phyloP scores from a whole-genome alignment of 2,329 filamentous ascomycete genomes.

The Bipolaris bicolor region DNA sequence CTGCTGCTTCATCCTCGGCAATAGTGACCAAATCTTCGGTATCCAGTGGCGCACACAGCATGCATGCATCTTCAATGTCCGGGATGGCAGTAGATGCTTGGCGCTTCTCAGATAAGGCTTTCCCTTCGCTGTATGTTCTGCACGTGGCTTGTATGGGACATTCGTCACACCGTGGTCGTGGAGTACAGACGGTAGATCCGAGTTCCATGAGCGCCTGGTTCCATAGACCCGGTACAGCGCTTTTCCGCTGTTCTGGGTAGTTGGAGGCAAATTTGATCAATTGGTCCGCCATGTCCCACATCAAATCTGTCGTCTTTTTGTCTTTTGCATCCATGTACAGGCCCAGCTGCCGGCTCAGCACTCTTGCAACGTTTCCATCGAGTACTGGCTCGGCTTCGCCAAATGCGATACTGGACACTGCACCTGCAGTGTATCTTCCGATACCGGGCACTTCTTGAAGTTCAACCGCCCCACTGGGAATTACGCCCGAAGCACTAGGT shows the following conservation, averaged over 20 bases:
- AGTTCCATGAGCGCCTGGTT: conserved; percentile 71
- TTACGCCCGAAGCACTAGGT: conserved; percentile 51
- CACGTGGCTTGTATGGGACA: conserved; percentile 45
- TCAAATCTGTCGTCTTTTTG: conserved; percentile 59
- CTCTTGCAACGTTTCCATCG: conserved; percentile 67
- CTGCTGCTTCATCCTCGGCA: conserved; percentile 23
- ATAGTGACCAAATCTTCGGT: conserved; percentile 37
- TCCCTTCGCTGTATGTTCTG: conserved; percentile 42
- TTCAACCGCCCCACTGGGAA: conserved; percentile 57
- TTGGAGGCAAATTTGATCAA: conserved; percentile 60
- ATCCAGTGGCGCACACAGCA: conserved; percentile 36
- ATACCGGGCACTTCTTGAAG: conserved; percentile 64
- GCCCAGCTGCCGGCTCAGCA: conserved; percentile 66
- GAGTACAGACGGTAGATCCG: conserved; percentile 66
- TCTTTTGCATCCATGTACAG: conserved; percentile 63
- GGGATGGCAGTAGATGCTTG: conserved; percentile 14
- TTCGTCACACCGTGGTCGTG: conserved; percentile 61
- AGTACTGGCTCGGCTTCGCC: conserved; percentile 66
- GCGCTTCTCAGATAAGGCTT: conserved; percentile 25
- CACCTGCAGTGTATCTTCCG: conserved; percentile 67
- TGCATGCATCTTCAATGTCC: conserved; percentile 44
- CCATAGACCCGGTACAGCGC: conserved; percentile 64
- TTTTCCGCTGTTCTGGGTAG: conserved; percentile 42
- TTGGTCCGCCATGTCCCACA: conserved; percentile 65
- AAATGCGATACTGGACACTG: conserved; percentile 68